Percentiles rank a stretch among this genome's conserved stretches.
phyloP scores from a whole-genome alignment of 495 filamentous ascomycete genomes.

The Tetracladium setigerum region DNA sequence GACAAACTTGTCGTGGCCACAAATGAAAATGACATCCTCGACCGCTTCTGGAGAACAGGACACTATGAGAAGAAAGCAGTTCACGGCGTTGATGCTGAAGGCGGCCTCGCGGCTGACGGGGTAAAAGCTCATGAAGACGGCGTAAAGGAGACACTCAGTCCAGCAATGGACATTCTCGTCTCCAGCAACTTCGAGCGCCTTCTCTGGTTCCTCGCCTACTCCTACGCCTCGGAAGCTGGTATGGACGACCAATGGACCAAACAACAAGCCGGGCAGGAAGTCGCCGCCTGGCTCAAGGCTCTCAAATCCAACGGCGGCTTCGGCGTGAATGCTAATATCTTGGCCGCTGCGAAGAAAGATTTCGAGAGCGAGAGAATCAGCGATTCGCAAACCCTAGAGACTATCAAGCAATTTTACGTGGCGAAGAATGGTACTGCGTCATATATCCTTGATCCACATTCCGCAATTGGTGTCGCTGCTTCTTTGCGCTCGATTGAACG shows the following conservation, averaged over 20 bases:
- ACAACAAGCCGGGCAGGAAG: constrained; percentile 55
- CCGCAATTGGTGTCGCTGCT: constrained; percentile 75
- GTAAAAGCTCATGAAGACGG: constrained; percentile 59
- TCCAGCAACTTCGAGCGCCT: constrained; percentile 93
- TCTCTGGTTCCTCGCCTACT: constrained; percentile 83
- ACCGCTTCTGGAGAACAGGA: constrained; percentile 78
- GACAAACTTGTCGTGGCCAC: constrained; percentile 82
- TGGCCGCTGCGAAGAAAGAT: constrained; percentile 51
- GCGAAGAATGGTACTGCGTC: constrained; percentile 6
- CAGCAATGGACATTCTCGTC: constrained; percentile 96
- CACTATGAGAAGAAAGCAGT: constrained; percentile 71
- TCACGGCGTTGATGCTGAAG: constrained; percentile 43
- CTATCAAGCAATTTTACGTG: constrained; percentile 60
- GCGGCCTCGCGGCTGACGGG: constrained; percentile 51
- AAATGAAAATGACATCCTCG: constrained; percentile 87
- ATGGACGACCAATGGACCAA: constrained; percentile 52
- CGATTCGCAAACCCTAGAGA: constrained; percentile 67
- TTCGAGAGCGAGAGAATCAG: constrained; percentile 82
- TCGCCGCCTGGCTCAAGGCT: constrained; percentile 60
- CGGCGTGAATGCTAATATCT: constrained; percentile 57
- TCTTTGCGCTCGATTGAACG: constrained; percentile 55
- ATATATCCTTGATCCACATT: constrained; percentile 90
- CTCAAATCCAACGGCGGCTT: constrained; percentile 80
- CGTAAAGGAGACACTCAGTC: constrained; percentile 78
- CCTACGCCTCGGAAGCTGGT: constrained; percentile 42